phyloP scores from a whole-genome alignment of 495 filamentous ascomycete genomes.

The Xylaria longipes region DNA sequence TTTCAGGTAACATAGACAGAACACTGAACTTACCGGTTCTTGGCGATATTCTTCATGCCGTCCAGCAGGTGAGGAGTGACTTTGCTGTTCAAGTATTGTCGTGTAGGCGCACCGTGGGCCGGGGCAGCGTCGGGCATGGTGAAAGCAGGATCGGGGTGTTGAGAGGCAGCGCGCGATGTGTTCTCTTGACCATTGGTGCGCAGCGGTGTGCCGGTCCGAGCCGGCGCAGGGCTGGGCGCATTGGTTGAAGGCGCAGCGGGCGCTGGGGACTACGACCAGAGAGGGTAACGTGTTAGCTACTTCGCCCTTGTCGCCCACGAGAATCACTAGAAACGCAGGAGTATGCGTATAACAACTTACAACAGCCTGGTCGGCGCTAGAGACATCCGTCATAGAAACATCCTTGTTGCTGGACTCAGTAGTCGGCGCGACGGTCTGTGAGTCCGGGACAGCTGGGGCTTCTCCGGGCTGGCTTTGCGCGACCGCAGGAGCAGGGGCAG shows the following conservation, averaged over 20 bases:
- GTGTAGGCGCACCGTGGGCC: constrained; percentile 81
- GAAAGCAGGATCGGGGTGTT: constrained; percentile 56
- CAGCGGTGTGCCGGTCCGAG: constrained; percentile 48
- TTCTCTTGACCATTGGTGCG: constrained; percentile 34
- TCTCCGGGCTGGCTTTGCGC: constrained; percentile 14
- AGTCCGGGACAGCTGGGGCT: neutral
- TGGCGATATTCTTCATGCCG: constrained; percentile 88
- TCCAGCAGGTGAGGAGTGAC: constrained; percentile 85
- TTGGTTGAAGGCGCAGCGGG: constrained; percentile 41
- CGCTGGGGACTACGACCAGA: constrained; percentile 31
- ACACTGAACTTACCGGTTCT: constrained; percentile 71
- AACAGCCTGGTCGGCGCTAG: constrained; percentile 31
- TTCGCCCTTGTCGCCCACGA: constrained; percentile 27
- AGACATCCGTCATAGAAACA: constrained; percentile 23
- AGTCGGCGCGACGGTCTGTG: constrained; percentile 15
- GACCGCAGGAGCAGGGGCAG: neutral
- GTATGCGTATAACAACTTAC: constrained; percentile 26
- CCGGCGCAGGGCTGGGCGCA: constrained; percentile 49
- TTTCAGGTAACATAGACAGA: neutral
- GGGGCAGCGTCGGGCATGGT: constrained; percentile 60
- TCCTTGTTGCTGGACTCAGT: constrained; percentile 23
- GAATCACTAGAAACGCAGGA: neutral
- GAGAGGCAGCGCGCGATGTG: constrained; percentile 57
- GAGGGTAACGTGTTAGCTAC: constrained; percentile 29
- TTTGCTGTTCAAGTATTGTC: constrained; percentile 88